Evolutionary conservation across 495 filamentous ascomycete species (phyloP).

Genomic region (Talaromyces stipitatus): DNA sequence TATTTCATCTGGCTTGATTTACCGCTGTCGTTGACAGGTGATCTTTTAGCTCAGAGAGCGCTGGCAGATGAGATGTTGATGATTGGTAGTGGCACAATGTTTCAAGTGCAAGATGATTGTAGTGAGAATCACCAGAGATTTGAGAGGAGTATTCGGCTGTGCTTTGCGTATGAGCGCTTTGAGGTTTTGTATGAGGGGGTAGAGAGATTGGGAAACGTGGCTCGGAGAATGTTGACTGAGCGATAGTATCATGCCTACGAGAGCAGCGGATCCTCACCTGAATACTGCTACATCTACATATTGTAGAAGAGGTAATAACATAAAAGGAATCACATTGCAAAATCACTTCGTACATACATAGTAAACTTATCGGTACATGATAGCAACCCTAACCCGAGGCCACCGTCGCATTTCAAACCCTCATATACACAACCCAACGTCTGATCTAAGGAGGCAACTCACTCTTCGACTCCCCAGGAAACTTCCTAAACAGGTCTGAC

Average conservation of each 20-base stretch:
- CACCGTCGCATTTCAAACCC: too few species aligned
- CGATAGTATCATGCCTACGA: not conserved
- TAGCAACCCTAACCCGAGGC: too few species aligned
- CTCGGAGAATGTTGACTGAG: slow-evolving; percentile 7
- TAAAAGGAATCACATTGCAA: too few species aligned
- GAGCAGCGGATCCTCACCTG: not conserved
- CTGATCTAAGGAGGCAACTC: not conserved
- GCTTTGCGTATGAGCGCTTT: slow-evolving; percentile 70
- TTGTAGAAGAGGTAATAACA: too few species aligned
- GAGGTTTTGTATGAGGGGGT: slow-evolving; percentile 63
- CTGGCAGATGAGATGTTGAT: slow-evolving; percentile 51
- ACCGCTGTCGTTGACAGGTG: slow-evolving; percentile 41
- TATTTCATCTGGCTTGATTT: slow-evolving; percentile 78
- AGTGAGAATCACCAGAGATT: slow-evolving; percentile 35
- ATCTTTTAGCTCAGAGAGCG: slow-evolving; percentile 46
- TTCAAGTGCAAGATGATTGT: slow-evolving; percentile 56
- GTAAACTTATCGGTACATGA: too few species aligned
- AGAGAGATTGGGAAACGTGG: slow-evolving; percentile 42
- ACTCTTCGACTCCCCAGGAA: slow-evolving; percentile 8
- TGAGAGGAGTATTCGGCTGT: slow-evolving; percentile 50
- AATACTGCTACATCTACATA: too few species aligned
- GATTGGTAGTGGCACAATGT: slow-evolving; percentile 56
- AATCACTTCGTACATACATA: too few species aligned
- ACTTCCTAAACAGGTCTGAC: slow-evolving; percentile 10
- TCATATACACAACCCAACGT: too few species aligned